Evolutionary conservation across 345 rosid genomes (phyloP).

Genomic region (Dovyalis caffra): DNA sequence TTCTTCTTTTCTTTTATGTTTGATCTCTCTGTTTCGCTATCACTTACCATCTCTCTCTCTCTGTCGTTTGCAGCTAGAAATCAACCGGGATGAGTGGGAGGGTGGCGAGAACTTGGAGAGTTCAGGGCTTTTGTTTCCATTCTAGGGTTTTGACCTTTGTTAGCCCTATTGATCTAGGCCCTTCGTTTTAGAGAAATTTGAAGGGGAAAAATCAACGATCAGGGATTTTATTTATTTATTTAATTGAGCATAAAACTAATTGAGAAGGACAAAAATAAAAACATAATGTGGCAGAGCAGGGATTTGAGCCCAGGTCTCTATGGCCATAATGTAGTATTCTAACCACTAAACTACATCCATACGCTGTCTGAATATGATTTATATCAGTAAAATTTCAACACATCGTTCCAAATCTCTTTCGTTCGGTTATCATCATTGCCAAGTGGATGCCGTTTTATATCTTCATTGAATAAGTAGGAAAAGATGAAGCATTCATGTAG

Average conservation of each 20-base stretch:
- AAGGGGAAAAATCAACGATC: neutral
- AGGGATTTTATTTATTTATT: neutral
- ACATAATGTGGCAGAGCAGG: too few relatives aligned
- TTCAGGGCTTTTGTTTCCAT: neutral
- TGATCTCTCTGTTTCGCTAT: slow-evolving; percentile 66
- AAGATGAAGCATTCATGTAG: too few relatives aligned
- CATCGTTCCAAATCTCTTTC: too few relatives aligned
- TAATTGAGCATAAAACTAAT: neutral
- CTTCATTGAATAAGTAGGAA: too few relatives aligned
- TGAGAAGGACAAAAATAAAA: neutral
- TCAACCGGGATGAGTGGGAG: neutral
- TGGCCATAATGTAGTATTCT: too few relatives aligned
- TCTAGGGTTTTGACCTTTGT: neutral
- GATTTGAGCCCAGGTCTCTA: slow-evolving; percentile 88
- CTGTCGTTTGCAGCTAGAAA: neutral
- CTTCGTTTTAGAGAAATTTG: neutral
- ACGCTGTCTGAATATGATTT: too few relatives aligned
- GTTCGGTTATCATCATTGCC: too few relatives aligned
- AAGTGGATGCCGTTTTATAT: too few relatives aligned
- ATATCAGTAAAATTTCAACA: too few relatives aligned
- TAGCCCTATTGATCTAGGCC: neutral
- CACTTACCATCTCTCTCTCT: slow-evolving; percentile 60
- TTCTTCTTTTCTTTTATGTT: slow-evolving; percentile 65
- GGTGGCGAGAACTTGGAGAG: neutral
- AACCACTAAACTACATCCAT: too few relatives aligned